Conservation (phyloP, 192 early-diverging fungal genomes). For the Rhizophagus prolifer region DNA sequence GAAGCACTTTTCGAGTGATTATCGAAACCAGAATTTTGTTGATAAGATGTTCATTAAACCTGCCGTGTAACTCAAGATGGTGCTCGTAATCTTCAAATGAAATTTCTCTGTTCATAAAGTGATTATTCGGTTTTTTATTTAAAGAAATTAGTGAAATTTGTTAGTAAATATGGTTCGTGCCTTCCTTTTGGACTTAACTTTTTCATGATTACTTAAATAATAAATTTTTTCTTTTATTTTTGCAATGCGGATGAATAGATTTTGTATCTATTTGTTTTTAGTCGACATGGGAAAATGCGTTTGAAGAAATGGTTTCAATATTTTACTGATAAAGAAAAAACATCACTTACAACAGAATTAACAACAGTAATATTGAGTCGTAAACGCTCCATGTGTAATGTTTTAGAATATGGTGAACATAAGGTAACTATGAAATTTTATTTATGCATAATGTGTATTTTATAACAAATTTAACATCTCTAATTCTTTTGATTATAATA, state of each 20-base stretch:
- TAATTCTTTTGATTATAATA: neutral
- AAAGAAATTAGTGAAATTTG: no score
- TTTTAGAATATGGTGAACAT: constrained; percentile 49
- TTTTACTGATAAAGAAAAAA: constrained; percentile 45
- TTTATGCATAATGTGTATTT: neutral
- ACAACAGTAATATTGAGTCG: constrained; percentile 49
- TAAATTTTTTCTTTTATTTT: neutral
- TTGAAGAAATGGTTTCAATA: constrained; percentile 48
- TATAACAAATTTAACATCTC: neutral
- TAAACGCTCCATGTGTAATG: constrained; percentile 54
- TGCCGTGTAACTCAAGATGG: neutral
- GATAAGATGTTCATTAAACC: neutral
- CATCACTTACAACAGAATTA: constrained; percentile 43
- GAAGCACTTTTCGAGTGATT: no score
- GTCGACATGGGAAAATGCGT: constrained; percentile 57
- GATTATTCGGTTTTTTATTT: no score
- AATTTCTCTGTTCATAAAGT: no score
- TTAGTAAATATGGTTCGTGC: neutral
- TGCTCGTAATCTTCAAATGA: no score
- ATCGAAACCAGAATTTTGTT: neutral
- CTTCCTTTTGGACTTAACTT: neutral
- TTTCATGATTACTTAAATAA: neutral
- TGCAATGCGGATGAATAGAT: constrained; percentile 34
- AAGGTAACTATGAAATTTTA: constrained; percentile 29
- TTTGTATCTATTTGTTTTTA: constrained; percentile 50